These are phyloP conservation scores for Phytophthora palmivora DNA, from an alignment of 352 stramenopile species.

Conservation along the genomic window DNA sequence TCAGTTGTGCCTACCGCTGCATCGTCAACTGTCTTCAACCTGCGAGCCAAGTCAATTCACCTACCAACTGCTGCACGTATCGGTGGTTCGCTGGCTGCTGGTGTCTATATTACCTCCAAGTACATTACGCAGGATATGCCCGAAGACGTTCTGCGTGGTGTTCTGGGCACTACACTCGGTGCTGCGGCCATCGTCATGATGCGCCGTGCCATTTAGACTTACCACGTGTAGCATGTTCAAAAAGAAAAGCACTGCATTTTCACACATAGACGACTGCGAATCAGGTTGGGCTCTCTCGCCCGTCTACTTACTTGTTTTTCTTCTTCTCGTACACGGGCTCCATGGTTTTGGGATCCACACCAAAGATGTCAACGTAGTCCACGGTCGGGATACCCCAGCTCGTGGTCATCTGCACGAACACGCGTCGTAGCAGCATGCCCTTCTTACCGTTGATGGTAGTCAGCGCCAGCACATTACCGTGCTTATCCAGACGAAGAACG, in stretches of 20 bases:
- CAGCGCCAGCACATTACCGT: constrained; percentile 64
- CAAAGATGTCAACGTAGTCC: constrained; percentile 87
- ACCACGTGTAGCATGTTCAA: constrained; percentile 12
- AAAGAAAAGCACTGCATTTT: constrained; percentile 32
- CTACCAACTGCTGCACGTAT: constrained; percentile 72
- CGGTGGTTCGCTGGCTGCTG: constrained; percentile 64
- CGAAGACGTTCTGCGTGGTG: constrained; percentile 73
- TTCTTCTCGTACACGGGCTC: constrained; percentile 87
- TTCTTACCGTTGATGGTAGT: constrained; percentile 77
- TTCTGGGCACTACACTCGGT: constrained; percentile 76
- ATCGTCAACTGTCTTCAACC: constrained; percentile 84
- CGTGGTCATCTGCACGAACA: constrained; percentile 87
- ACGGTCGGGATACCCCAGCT: constrained; percentile 85
- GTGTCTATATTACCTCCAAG: constrained; percentile 84
- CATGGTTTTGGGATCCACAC: constrained; percentile 64
- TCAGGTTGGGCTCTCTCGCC: constrained; percentile 25
- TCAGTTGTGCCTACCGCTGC: constrained; percentile 82
- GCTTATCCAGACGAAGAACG: constrained; percentile 58
- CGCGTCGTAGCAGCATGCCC: constrained; percentile 71
- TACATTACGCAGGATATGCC: constrained; percentile 83
- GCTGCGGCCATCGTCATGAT: constrained; percentile 85
- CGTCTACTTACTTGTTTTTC: constrained; percentile 65
- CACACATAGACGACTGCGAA: constrained; percentile 22
- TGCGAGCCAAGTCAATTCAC: constrained; percentile 82
- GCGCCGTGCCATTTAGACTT: constrained; percentile 67